Evolutionary conservation across 2,329 filamentous ascomycete species (phyloP).

Genomic region (Fusarium albosuccineum): DNA sequence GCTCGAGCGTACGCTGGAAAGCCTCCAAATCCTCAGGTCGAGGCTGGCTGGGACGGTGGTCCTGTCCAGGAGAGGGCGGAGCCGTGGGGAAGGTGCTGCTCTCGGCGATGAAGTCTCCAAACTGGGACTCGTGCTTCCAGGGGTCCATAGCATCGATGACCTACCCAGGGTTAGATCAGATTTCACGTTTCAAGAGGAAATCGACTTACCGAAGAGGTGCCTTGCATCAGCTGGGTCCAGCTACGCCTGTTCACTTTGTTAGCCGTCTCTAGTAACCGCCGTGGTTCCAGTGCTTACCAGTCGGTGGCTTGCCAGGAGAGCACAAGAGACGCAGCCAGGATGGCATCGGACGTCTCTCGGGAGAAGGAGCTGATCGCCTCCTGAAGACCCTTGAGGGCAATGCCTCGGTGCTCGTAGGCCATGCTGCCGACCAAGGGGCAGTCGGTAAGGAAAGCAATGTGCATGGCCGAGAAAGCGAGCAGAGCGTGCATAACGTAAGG

Average conservation of each 20-base stretch:
- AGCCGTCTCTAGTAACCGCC: constrained; percentile 18
- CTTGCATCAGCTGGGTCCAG: constrained; percentile 94
- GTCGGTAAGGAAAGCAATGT: constrained; percentile 89
- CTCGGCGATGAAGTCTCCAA: constrained; percentile 84
- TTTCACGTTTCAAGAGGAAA: not conserved
- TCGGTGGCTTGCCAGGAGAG: constrained; percentile 97
- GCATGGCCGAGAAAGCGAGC: constrained; percentile 92
- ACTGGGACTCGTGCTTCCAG: constrained; percentile 91
- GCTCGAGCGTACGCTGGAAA: constrained; percentile 74
- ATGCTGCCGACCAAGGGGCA: constrained; percentile 88
- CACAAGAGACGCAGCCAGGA: constrained; percentile 90
- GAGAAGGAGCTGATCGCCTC: constrained; percentile 89
- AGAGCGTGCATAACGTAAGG: constrained; percentile 95
- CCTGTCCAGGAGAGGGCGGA: constrained; percentile 71
- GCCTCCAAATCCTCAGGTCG: constrained; percentile 78
- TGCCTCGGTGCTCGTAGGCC: constrained; percentile 88
- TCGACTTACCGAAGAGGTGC: constrained; percentile 82
- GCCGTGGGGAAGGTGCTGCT: constrained; percentile 80
- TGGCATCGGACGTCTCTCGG: constrained; percentile 87
- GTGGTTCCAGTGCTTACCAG: constrained; percentile 73
- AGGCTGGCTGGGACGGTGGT: constrained; percentile 72
- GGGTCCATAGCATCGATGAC: constrained; percentile 91
- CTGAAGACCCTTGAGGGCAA: constrained; percentile 88
- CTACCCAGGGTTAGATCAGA: constrained; percentile 57
- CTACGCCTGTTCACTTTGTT: constrained; percentile 74